phyloP scores from a whole-genome alignment of 495 filamentous ascomycete species.

The Penicillium dipodomyicola region DNA sequence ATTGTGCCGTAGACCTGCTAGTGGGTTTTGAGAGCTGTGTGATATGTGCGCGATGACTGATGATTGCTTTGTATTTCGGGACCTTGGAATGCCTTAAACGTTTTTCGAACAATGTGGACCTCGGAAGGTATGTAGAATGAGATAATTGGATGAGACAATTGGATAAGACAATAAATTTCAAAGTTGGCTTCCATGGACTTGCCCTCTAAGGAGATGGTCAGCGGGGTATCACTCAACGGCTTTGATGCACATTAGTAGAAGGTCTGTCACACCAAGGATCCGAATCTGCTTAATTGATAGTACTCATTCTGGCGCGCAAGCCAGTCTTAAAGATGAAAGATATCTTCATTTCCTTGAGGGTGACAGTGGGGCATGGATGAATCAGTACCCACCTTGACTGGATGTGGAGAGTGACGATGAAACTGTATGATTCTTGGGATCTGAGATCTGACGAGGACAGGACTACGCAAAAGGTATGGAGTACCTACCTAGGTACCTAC shows the following conservation, averaged over 20 bases:
- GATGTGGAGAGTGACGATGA: background rate
- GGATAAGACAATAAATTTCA: background rate
- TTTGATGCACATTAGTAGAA: background rate
- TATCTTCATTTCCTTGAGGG: constrained; percentile 18
- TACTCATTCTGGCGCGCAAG: constrained; percentile 10
- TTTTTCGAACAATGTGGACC: background rate
- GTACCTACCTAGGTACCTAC: too few species aligned
- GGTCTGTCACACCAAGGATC: constrained; percentile 1
- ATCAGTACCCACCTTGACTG: background rate
- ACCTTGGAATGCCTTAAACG: background rate
- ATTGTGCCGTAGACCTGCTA: background rate
- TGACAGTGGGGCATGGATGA: background rate
- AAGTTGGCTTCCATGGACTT: background rate
- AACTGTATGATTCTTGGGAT: background rate
- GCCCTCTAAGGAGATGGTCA: background rate
- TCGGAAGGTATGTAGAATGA: background rate
- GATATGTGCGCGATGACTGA: background rate
- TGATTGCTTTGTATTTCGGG: background rate
- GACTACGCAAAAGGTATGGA: too few species aligned
- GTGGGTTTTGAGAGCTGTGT: background rate
- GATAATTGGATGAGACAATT: background rate
- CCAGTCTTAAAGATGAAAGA: constrained; percentile 19
- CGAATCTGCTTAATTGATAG: constrained; percentile 24
- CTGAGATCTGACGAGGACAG: background rate
- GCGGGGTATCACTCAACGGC: background rate